Evolutionary conservation across 2,329 filamentous ascomycete species (phyloP).

Genomic region (Chaetomium strumarium): DNA sequence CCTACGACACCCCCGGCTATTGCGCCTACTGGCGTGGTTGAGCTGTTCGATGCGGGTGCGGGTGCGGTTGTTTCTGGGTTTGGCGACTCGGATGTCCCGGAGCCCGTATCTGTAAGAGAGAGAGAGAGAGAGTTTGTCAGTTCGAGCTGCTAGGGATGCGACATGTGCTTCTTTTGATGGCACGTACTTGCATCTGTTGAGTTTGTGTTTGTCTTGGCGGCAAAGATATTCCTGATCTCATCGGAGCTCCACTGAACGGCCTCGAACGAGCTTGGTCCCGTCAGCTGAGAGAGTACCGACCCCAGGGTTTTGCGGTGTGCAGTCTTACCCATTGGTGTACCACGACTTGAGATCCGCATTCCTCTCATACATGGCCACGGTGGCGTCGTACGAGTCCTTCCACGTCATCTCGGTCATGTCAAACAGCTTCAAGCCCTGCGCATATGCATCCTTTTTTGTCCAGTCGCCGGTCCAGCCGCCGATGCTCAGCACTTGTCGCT

Average conservation of each 20-base stretch:
- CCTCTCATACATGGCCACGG: constrained; percentile 12
- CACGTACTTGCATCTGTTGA: neutral
- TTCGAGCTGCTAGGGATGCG: neutral
- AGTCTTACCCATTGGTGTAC: constrained; percentile 15
- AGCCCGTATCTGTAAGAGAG: neutral
- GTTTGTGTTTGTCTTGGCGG: neutral
- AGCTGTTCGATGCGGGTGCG: neutral
- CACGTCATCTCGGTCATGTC: constrained; percentile 19
- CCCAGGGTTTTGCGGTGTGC: neutral
- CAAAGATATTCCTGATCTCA: constrained; percentile 14
- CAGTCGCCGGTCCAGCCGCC: constrained; percentile 9
- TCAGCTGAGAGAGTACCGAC: neutral
- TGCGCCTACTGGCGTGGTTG: constrained; percentile 4
- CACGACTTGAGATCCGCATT: constrained; percentile 9
- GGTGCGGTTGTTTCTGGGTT: neutral
- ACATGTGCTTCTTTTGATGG: neutral
- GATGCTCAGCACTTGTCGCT: constrained; percentile 18
- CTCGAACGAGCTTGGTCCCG: constrained; percentile 1
- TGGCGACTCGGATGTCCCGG: neutral
- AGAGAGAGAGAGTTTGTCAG: too few relatives aligned
- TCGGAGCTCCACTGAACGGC: constrained; percentile 17
- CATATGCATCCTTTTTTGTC: constrained; percentile 4
- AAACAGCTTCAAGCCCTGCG: constrained; percentile 18
- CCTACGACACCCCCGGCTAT: constrained; percentile 20
- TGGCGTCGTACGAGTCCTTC: constrained; percentile 17